Conservation (phyloP, 441 rosid genomes). For the Gossypium davidsonii region DNA sequence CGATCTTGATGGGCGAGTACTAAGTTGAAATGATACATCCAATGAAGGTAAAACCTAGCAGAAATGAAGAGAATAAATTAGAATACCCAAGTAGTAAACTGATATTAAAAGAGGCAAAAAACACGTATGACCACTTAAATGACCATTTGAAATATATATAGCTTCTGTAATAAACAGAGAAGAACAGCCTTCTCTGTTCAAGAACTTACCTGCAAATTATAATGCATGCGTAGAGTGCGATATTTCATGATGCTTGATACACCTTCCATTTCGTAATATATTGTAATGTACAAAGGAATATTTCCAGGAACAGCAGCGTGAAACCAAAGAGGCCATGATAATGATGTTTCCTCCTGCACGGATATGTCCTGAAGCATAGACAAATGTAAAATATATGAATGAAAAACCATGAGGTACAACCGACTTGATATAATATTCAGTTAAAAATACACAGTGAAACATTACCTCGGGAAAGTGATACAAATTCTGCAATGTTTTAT, state of each 20-base stretch:
- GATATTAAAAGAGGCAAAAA: not conserved
- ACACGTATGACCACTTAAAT: not conserved
- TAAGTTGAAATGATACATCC: conserved; percentile 69
- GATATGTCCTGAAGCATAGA: conserved; percentile 52
- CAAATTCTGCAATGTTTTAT: conserved; percentile 32
- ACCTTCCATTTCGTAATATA: conserved; percentile 86
- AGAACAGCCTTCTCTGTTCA: conserved; percentile 12
- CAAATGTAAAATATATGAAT: conserved; percentile 18
- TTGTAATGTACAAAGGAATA: conserved; percentile 49
- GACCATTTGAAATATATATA: too few relatives aligned
- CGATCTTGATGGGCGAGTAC: conserved; percentile 77
- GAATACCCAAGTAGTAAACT: not conserved
- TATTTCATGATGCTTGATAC: conserved; percentile 71
- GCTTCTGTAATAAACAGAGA: not conserved
- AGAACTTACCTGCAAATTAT: conserved; percentile 61
- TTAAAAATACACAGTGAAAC: conserved; percentile 11
- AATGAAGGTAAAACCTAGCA: conserved; percentile 76
- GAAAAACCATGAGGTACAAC: conserved; percentile 13
- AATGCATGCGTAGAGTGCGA: conserved; percentile 84
- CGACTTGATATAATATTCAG: conserved; percentile 19
- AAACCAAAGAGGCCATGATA: conserved; percentile 92
- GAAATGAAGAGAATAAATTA: conserved; percentile 14
- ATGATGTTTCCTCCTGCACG: conserved; percentile 48
- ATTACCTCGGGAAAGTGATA: conserved; percentile 84
- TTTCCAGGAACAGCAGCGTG: conserved; percentile 91